Evolutionary conservation across 805 yeast species (phyloP), one percentile per base, ranked within the genome.

Genomic region (Saccharomycopsis fodiens): DNA sequence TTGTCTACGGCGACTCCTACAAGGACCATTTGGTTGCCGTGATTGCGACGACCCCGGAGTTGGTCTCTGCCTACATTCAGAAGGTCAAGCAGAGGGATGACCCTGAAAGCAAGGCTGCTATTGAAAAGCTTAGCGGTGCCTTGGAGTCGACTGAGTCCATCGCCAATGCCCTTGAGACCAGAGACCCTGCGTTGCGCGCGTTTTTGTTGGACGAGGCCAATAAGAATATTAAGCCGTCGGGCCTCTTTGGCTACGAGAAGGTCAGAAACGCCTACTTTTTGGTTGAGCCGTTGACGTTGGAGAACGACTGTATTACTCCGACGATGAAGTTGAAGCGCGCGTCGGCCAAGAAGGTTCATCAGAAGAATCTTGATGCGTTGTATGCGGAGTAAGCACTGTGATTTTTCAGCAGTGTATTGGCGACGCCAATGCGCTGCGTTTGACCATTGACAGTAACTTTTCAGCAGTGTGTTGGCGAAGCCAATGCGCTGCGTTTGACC

Each of bases 281-380:
- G 38, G 48, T 76, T 41, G 85, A 82, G 54, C 85, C 87, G 3
- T 64, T 82, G 52, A 76, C 68, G 31, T 63, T 78, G n/a, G 78
- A 72, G 39, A 76, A 78, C 48, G 79, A 77, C 41, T 73, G 76
- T 2, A 59, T 82, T 30, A 82, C 91, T 2, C 89, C 89, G 32
- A 82, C 89, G 3, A 55, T 76, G 52, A 76, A 77, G 59, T 61
- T 76, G 44, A 76, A 75, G 59, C 64, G 85, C 47, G 61, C 69
- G 2, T 63, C 65, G 22, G 78, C 79, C 1, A 67, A 68, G 36
- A 66, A 67, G 55, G 63, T 60, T 30, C 77, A 70, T 55, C 58
- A 61, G 35, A 52, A 57, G 7, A 66, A 62, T 23, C 60, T 78
- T 36, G 65, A 65, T 21, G 53, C 48, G 4, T 57, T 78, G 63